Evolutionary conservation across 495 filamentous ascomycete species (phyloP), one percentile per base, ranked within the genome.

Genomic region (Oidiodendron maius): DNA sequence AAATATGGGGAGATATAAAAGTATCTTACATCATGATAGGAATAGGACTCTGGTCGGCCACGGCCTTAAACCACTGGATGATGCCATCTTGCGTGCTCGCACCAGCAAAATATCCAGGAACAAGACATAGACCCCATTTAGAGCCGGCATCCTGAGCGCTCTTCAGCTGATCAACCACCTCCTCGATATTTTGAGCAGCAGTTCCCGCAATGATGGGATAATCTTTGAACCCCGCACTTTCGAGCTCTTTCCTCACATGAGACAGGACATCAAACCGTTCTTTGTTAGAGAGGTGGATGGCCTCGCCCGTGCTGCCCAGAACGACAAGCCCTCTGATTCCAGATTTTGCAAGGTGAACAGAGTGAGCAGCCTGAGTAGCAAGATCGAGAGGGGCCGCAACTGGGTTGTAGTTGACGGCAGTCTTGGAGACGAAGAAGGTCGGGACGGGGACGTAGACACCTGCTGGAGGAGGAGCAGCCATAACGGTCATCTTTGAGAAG

Each of bases 191-290:
- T 50, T 83, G 77, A 0, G 75, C 76, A 9, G 82, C 68, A 0
- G 82, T 82, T 1, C 83, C 84, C 0, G 82, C 84, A 61, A 87
- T 83, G 30, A 87, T 64, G 0, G 83, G 83, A 45, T 81, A 82
- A 52, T 77, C 70, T 15, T 64, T 65, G 61, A 70, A 83, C 3
- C 83, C 83, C 6, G 69, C 77, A 1, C 62, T 62, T 24, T 76
- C 70, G 21, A 83, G 65, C 15, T 71, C 71, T 40, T 67, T 58
- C 20, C 80, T 70, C 1, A 83, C 74, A 21, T 64, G 62, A 3
- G 66, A 61, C 17, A 86, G 59, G n/a, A 86, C 67, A 12, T 70
- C 59, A 42, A 59, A 69, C 15, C 83, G 78, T 52, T 88, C 84
- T 16, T 60, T 37, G n/a, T 70, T 68, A 0, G 79, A 70, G 4